Conservation (phyloP, 805 yeast species). For the Alloascoidea hylecoeti region DNA sequence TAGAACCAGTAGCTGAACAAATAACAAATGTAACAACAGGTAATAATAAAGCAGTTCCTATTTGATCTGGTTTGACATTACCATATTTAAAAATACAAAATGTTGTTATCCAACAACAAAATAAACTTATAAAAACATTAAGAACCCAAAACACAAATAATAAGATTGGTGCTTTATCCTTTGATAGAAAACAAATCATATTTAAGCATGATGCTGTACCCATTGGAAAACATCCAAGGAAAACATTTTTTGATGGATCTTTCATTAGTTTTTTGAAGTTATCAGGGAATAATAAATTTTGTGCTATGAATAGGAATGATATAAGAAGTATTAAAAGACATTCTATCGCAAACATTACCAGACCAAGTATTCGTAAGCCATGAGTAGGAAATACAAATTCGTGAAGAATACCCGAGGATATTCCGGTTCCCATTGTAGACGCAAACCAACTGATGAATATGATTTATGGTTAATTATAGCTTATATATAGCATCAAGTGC, state of each 20-base stretch:
- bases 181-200: slow-evolving; percentile 32
- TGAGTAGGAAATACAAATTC: slow-evolving; percentile 48
- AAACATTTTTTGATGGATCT: slow-evolving; percentile 37
- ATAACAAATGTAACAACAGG: slow-evolving; percentile 79
- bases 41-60: slow-evolving; percentile 47
- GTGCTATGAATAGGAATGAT: slow-evolving; percentile 25
- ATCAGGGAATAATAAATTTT: slow-evolving; percentile 24
- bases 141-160: slow-evolving; percentile 69
- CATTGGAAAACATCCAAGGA: slow-evolving; percentile 74
- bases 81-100: slow-evolving; percentile 28
- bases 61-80: slow-evolving; percentile 18
- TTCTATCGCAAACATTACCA: slow-evolving; percentile 50
- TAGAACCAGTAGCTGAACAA: slow-evolving; percentile 54
- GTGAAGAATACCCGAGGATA: slow-evolving; percentile 45
- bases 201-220: slow-evolving; percentile 56
- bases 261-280: slow-evolving; percentile 16
- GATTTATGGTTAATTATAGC: too few species aligned
- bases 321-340: slow-evolving; percentile 25
- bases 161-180: slow-evolving; percentile 26
- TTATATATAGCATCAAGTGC: too few species aligned
- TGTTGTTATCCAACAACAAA: slow-evolving; percentile 49
- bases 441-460: slow-evolving; percentile 34
- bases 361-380: slow-evolving; percentile 45
- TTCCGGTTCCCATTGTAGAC: slow-evolving; percentile 79
- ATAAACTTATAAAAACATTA: slow-evolving; percentile 35